Base-by-base conservation (phyloP, 2,329 filamentous ascomycete genomes). In the Exophiala sp. region DNA sequence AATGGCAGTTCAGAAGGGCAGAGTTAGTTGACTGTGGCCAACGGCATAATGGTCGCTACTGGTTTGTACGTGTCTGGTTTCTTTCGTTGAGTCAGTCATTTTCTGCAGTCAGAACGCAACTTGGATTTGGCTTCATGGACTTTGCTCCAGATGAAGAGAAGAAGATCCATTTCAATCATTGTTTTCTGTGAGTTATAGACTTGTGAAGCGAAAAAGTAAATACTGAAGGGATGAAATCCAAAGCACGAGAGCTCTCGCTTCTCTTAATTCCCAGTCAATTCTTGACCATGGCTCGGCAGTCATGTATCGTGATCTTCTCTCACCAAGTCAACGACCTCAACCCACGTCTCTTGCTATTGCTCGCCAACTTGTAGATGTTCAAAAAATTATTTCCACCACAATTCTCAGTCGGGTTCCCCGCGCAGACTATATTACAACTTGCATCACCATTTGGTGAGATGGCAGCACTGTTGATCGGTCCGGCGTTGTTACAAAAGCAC, bases 401-500 rank as follows among this genome's bases (percentile, higher is more conserved):
- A 47, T 57, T 61, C 57, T 65, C 50, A 7, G 40, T 56, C 2
- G 50, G 36, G 33, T 65, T 60, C 34, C 64, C 64, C 21, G 42
- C 53, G 54, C 63, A 65, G 29, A 54, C 43, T 48, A 59, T 54
- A 35, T 46, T 53, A 29, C 62, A 64, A 24, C 53, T 58, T 7
- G 50, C 52, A 34, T 60, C 55, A 6, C 58, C 55, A 8, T 52
- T 52, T 14, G 55, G n/a, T n/a, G 56, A 54, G n/a, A 51, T 21
- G 16, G 47, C 44, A 9, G 59, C 55, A 33, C 44, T 41, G 29
- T 61, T 52, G 58, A 62, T 46, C 10, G 52, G 10, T 10, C 60
- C 57, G 6, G 41, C 50, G 34, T 50, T 48, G 44, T 58, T 60
- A 41, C 60, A 61, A 47, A 58, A 65, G 57, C 70, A 72, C 56